A percentile compares a stretch with the other conserved stretches of the same genome.
These are phyloP conservation scores for Clavaria fumosa DNA, from an alignment of 768 basidiomycete species.

Conservation along the genomic window DNA sequence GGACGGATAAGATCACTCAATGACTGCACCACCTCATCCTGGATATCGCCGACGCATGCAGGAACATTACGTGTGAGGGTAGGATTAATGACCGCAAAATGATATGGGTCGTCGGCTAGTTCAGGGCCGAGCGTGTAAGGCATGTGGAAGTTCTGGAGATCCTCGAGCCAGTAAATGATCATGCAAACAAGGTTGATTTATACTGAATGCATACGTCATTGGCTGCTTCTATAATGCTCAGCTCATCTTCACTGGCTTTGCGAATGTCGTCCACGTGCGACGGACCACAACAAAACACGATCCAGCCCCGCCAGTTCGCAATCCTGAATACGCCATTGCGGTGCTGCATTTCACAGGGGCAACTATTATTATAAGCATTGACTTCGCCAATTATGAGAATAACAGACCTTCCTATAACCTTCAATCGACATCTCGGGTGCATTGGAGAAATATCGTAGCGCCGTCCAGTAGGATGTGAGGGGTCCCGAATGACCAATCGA, in stretches of 20 bases:
- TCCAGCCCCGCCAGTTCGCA: constrained; percentile 14
- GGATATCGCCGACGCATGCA: constrained; percentile 1
- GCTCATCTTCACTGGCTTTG: constrained; percentile 8
- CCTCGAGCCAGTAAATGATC: not conserved
- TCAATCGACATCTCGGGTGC: constrained; percentile 7
- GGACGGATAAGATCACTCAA: not conserved
- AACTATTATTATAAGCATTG: constrained; percentile 8
- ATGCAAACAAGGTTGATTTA: not conserved
- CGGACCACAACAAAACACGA: constrained; percentile 11
- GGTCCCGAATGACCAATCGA: constrained; percentile 11
- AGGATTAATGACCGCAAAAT: constrained; percentile 1
- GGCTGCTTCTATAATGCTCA: constrained; percentile 7
- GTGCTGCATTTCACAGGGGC: constrained; percentile 6
- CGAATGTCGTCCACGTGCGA: constrained; percentile 14
- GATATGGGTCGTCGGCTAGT: not conserved
- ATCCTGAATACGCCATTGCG: constrained; percentile 15
- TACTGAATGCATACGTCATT: constrained; percentile 8
- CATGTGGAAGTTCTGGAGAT: constrained; percentile 3
- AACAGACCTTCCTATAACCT: constrained; percentile 15
- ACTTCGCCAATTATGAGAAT: constrained; percentile 7
- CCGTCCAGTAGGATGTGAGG: constrained; percentile 14
- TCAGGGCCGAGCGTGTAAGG: constrained; percentile 5
- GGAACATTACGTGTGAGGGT: constrained; percentile 1
- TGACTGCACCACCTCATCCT: constrained; percentile 4
- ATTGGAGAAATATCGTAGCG: constrained; percentile 10